Evolutionary conservation across 371 early-diverging fungal species (phyloP).

Genomic region (Syncephalastrum sp.): DNA sequence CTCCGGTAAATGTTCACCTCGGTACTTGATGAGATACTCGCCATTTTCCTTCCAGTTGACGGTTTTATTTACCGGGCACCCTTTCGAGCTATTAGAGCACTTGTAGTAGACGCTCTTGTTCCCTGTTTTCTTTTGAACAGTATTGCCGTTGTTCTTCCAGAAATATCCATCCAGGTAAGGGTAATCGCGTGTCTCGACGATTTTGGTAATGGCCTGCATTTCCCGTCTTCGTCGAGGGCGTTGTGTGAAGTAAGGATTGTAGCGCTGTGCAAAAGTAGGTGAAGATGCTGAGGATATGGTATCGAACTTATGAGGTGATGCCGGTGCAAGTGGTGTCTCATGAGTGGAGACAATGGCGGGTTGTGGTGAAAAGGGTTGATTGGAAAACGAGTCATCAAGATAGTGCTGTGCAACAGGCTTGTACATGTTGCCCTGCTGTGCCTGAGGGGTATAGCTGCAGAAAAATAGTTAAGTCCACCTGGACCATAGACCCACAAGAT

Average conservation of each 20-base stretch:
- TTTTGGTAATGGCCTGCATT: constrained; percentile 67
- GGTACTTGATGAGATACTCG: constrained; percentile 62
- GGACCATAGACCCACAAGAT: too few species aligned
- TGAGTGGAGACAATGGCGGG: too few species aligned
- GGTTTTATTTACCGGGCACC: constrained; percentile 66
- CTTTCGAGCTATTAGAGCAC: constrained; percentile 50
- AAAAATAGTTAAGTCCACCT: background rate
- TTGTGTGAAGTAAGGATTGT: constrained; percentile 1
- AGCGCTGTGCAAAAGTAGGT: too few species aligned
- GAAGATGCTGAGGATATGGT: too few species aligned
- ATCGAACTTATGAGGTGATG: too few species aligned
- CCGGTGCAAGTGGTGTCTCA: too few species aligned
- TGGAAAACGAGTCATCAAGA: too few species aligned
- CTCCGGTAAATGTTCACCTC: constrained; percentile 61
- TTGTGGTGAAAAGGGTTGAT: too few species aligned
- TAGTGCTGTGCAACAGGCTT: background rate
- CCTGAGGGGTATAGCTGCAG: constrained; percentile 1
- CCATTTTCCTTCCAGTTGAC: constrained; percentile 62
- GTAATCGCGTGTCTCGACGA: constrained; percentile 60
- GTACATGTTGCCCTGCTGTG: background rate
- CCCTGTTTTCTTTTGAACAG: constrained; percentile 61
- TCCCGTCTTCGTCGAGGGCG: constrained; percentile 57
- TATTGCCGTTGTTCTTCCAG: constrained; percentile 70
- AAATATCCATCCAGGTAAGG: constrained; percentile 56
- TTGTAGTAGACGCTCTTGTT: constrained; percentile 64